These are phyloP conservation scores for Penicillium bialowiezense DNA, from an alignment of 495 filamentous ascomycete species.

Conservation along the genomic window DNA sequence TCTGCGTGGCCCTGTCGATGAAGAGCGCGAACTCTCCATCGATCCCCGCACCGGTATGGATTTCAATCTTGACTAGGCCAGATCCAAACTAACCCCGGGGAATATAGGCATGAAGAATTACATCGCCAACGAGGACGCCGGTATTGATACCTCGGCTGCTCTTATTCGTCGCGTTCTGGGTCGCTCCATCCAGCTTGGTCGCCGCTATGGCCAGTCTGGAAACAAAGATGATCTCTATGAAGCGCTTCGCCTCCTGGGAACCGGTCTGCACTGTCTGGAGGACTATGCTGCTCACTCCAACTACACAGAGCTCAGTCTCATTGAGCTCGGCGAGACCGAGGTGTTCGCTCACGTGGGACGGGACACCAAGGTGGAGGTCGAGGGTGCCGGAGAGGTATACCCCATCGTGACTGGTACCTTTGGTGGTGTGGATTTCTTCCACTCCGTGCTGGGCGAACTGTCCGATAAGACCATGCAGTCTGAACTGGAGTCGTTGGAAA, in stretches of 20 bases:
- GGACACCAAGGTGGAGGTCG: conserved; percentile 59
- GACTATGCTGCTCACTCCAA: conserved; percentile 92
- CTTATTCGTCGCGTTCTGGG: conserved; percentile 70
- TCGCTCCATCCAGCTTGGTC: conserved; percentile 69
- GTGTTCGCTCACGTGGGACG: conserved; percentile 86
- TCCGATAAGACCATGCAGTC: conserved; percentile 85
- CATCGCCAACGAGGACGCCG: conserved; percentile 74
- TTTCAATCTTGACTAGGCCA: neutral
- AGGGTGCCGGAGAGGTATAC: conserved; percentile 65
- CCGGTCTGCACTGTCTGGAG: conserved; percentile 87
- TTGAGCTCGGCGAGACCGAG: conserved; percentile 74
- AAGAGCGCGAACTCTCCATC: conserved; percentile 71
- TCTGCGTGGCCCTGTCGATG: conserved; percentile 78
- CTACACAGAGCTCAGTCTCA: conserved; percentile 79
- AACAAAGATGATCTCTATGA: conserved; percentile 78
- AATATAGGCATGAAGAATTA: conserved; percentile 80
- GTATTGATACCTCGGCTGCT: conserved; percentile 72
- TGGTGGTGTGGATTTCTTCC: conserved; percentile 82
- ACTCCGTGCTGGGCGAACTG: conserved; percentile 85
- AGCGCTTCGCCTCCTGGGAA: conserved; percentile 79
- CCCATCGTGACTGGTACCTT: conserved; percentile 88
- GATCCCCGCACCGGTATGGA: conserved; percentile 58
- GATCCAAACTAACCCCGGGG: conserved; percentile 2
- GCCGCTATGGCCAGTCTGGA: conserved; percentile 57
- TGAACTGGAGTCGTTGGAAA: conserved; percentile 79